Conservation (phyloP, 1,284 basidiomycete genomes). For the Uromyces viciae-fabae region DNA sequence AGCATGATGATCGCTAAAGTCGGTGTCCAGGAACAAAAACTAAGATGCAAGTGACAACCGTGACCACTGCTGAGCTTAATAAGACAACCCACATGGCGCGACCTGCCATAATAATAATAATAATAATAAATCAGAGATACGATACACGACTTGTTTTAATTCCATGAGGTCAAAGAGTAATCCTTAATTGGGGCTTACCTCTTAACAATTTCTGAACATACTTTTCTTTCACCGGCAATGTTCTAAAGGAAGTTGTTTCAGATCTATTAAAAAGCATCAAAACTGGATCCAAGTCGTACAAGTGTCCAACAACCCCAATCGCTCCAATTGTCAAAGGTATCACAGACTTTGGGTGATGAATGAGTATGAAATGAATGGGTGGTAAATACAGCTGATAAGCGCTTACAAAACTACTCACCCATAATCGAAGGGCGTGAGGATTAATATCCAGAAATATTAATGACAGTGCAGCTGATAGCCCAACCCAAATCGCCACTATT, state of each 20-base stretch:
- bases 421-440: slow-evolving; percentile 82
- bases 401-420: slow-evolving; percentile 67
- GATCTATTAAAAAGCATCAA: slow-evolving; percentile 57
- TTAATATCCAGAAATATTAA: slow-evolving; percentile 88
- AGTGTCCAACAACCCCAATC: slow-evolving; percentile 83
- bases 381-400: neutral
- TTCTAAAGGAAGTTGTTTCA: slow-evolving; percentile 72
- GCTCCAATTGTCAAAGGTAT: slow-evolving; percentile 87
- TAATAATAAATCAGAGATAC: no score
- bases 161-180: no score
- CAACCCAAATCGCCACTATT: slow-evolving; percentile 84
- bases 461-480: slow-evolving; percentile 79
- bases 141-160: no score
- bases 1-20: slow-evolving; percentile 57
- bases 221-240: slow-evolving; percentile 78
- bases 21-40: slow-evolving; percentile 87
- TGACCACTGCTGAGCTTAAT: slow-evolving; percentile 67
- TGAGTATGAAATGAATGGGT: neutral
- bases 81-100: slow-evolving; percentile 36
- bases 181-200: slow-evolving; percentile 78
- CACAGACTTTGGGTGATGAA: slow-evolving; percentile 60
- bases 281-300: slow-evolving; percentile 92
- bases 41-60: slow-evolving; percentile 77
- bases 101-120: neutral
- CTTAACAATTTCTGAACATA: slow-evolving; percentile 85